Percentiles rank a stretch among this genome's conserved stretches.
Conservation (phyloP, 2,329 filamentous ascomycete genomes). For the Fragosphaeria purpurea region DNA sequence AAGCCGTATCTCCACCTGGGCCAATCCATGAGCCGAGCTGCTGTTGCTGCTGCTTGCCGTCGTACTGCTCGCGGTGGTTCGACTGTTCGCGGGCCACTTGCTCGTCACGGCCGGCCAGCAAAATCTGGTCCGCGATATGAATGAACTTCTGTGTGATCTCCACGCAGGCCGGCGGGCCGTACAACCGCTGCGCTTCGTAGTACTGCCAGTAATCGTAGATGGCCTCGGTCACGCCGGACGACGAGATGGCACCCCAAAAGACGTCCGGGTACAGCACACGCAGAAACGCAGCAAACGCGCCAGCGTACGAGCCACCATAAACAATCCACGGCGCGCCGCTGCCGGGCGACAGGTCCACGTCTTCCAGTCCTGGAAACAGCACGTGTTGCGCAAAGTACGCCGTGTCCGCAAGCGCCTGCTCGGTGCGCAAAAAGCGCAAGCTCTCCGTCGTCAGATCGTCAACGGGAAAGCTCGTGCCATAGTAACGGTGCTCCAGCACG, state of each 20-base stretch:
- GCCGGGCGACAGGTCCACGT: slow-evolving; percentile 43
- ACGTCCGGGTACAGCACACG: slow-evolving; percentile 67
- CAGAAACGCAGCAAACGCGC: slow-evolving; percentile 66
- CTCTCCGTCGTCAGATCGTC: slow-evolving; percentile 56
- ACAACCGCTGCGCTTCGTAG: slow-evolving; percentile 39
- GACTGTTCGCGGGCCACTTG: slow-evolving; percentile 24
- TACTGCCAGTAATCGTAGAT: slow-evolving; percentile 69
- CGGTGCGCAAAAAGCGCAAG: slow-evolving; percentile 72
- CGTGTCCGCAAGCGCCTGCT: slow-evolving; percentile 72
- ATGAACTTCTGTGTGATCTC: slow-evolving; percentile 49
- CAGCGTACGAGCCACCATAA: slow-evolving; percentile 79
- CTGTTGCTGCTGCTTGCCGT: not conserved
- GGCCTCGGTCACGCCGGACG: slow-evolving; percentile 67
- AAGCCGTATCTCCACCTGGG: not conserved
- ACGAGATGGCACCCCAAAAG: slow-evolving; percentile 71
- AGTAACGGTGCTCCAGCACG: slow-evolving; percentile 80
- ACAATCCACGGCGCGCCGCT: slow-evolving; percentile 52
- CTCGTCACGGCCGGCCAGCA: slow-evolving; percentile 26
- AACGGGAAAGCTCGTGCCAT: slow-evolving; percentile 64
- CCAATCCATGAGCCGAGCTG: too few relatives aligned
- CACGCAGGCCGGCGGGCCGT: slow-evolving; percentile 51
- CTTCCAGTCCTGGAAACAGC: slow-evolving; percentile 58
- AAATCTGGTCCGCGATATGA: slow-evolving; percentile 40
- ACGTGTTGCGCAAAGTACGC: slow-evolving; percentile 71
- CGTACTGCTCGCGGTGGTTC: not conserved